A percentile compares a stretch with the other conserved stretches of the same genome.
phyloP scores from a whole-genome alignment of 129 eudicot species.

The Kitagawia praeruptora region DNA sequence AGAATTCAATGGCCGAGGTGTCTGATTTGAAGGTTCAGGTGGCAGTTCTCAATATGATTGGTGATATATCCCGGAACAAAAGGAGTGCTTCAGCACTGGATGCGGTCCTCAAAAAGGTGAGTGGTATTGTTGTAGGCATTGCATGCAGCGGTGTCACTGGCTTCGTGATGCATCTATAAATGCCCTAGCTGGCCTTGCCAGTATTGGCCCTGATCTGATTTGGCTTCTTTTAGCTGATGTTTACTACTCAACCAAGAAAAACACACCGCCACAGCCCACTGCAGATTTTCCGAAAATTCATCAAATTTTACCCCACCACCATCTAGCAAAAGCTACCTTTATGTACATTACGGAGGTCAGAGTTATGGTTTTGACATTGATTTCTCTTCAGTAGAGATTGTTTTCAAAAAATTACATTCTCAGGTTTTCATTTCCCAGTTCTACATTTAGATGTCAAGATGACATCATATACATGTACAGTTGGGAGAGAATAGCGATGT shows the following conservation, averaged over 20 bases:
- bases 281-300: constrained; percentile 39
- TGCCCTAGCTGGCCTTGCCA: constrained; percentile 61
- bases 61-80: constrained; percentile 52
- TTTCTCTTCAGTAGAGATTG: too few relatives aligned
- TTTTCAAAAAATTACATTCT: too few relatives aligned
- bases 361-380: too few relatives aligned
- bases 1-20: constrained; percentile 47
- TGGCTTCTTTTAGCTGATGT: constrained; percentile 88
- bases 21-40: constrained; percentile 74
- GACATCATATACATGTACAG: too few relatives aligned
- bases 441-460: too few relatives aligned
- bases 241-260: constrained; percentile 47
- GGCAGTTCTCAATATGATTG: constrained; percentile 74
- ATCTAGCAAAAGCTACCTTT: too few relatives aligned
- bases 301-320: too few relatives aligned
- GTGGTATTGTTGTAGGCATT: constrained; percentile 71
- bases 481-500: too few relatives aligned
- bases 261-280: constrained; percentile 27
- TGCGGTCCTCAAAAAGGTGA: constrained; percentile 67
- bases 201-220: constrained; percentile 66
- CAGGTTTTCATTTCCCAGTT: too few relatives aligned
- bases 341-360: too few relatives aligned
- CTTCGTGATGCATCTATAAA: constrained; percentile 58
- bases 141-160: constrained; percentile 69
- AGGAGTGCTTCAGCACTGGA: constrained; percentile 70